Base-by-base conservation (phyloP, 1,284 basidiomycete species). In the Ustanciosporium gigantosporum region DNA sequence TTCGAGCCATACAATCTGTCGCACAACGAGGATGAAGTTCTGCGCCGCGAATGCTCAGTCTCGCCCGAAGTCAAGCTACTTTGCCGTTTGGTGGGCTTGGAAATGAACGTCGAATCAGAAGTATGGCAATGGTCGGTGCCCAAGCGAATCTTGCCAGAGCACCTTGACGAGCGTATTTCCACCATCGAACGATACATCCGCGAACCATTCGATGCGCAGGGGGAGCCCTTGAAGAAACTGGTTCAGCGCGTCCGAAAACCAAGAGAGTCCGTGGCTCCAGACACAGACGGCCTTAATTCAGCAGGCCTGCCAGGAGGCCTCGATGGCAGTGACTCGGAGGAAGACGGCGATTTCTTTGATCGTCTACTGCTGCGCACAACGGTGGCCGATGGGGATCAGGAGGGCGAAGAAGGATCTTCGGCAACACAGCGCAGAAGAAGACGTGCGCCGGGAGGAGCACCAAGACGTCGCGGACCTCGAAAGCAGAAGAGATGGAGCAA, bases 181-280 rank as follows among this genome's bases (percentile, higher is more conserved):
- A 35, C 61, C 6, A 72, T 77, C 36, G 75, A 77, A 38, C 66
- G 69, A 27, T 75, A 46, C 56, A 65, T 77, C 14, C 59, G 68
- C 16, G 52, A 59, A 44, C 72, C 74, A 1, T 43, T 70, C 7
- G 57, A 60, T 27, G 50, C 49, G 16, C 44, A 68, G 34, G 68
- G 66, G 16, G 45, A 49, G 27, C 48, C 51, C 32, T 53, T 69
- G 23, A 31, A 22, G 2, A 49, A 52, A 24, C 57, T 67, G n/a
- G 66, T 74, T 19, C 61, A 66, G 43, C 59, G 61, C 3, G 39
- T 66, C 25, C 68, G 65, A 23, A 64, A 67, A 34, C 41, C 50
- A n/a, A 44, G 56, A 8, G 31, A 37, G 5, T 46, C 42, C 14
- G 47, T 19, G 0, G 56, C 42, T 5, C 39, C 29, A 4, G 40